Conservation (phyloP, 208 protist species). For the Leishmania lainsoni region DNA sequence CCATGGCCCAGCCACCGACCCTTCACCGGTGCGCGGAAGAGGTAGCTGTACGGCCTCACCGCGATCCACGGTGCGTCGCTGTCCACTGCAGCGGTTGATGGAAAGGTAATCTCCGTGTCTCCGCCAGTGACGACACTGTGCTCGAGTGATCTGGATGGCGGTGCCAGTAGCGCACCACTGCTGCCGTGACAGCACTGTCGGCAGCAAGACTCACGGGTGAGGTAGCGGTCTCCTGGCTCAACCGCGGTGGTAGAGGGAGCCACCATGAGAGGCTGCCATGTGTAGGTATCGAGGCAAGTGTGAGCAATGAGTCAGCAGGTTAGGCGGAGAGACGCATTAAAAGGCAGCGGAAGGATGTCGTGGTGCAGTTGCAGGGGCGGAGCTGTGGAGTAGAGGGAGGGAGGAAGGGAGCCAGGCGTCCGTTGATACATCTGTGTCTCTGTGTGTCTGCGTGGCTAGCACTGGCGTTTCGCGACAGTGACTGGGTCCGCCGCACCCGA, state of each 20-base stretch:
- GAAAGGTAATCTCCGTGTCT: background rate
- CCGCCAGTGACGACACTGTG: background rate
- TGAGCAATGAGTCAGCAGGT: background rate
- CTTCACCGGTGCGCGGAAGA: conserved; percentile 87
- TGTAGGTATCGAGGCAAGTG: background rate
- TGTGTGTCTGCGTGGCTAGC: background rate
- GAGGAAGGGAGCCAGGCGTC: background rate
- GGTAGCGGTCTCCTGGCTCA: conserved; percentile 43
- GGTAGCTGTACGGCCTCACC: conserved; percentile 83
- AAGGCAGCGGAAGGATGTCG: background rate
- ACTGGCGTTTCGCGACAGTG: background rate
- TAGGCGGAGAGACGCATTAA: background rate
- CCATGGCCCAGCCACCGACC: conserved; percentile 89
- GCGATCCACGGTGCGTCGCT: conserved; percentile 34
- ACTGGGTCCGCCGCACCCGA: background rate
- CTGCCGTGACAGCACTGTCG: conserved; percentile 15
- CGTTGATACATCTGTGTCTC: background rate
- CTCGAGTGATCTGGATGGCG: background rate
- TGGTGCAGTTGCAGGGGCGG: background rate
- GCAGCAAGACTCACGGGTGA: conserved; percentile 33
- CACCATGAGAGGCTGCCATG: background rate
- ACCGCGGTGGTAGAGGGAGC: background rate
- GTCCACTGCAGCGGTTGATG: background rate
- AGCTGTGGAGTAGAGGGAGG: background rate
- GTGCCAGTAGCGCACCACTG: background rate